Evolutionary conservation across 1,284 basidiomycete species (phyloP), one percentile per base, ranked within the genome.

Genomic region (Boletus smithii): DNA sequence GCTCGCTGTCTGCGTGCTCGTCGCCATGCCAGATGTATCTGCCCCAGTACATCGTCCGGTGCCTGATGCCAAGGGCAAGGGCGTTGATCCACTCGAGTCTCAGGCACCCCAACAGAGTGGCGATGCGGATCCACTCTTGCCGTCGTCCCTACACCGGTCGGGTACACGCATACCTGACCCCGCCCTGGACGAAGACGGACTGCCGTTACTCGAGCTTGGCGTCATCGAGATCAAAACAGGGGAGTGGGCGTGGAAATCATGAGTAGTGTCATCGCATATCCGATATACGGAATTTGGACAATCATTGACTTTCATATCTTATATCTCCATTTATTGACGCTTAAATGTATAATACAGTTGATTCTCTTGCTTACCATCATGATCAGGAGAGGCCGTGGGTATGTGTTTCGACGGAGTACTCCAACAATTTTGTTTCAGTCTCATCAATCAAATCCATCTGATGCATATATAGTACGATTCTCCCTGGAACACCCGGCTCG

Each of bases 21-120:
- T 86, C 47, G 72, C 76, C 27, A 84, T 86, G 83, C 83, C 83
- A 3, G 70, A 74, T 17, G 24, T 23, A 13, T 44, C 49, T 11
- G 24, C 50, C 0, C 49, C 55, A 0, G 42, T 34, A 2, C 17
- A 49, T 42, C 48, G 24, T 20, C 33, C 22, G 0, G 2, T 27
- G 10, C 13, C 33, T 29, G 35, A 38, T 23, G 18, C 30, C 48
- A 63, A 64, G 39, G 61, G 57, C 4, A 60, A 63, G 33, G 34
- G 35, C 14, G 46, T 50, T 0, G 46, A 53, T 29, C 42, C 33
- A 8, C 53, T 37, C n/a, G 42, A 48, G n/a, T 51, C 55, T 14
- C 57, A 40, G 27, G 29, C 30, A 23, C 54, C 36, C 7, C 40
- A 29, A 16, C 33, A 24, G 11, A 33, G 32, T 23, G 22, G 37